Conservation (phyloP, 345 rosid species). For the Cardiospermum halicacabum region DNA sequence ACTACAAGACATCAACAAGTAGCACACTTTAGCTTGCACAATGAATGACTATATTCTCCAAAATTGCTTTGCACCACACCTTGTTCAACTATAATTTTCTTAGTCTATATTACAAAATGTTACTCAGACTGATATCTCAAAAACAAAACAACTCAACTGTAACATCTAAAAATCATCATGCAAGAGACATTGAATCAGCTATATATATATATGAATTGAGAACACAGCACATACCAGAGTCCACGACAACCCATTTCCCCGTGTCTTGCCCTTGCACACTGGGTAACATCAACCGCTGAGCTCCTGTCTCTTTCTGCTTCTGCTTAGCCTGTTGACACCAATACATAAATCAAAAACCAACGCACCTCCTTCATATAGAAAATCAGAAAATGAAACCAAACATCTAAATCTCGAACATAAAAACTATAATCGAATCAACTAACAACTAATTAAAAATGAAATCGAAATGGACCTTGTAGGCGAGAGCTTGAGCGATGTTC, state of each 20-base stretch:
- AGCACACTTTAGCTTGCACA: too few species aligned
- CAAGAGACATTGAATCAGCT: not conserved
- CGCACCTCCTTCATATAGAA: too few species aligned
- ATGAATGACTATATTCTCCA: not conserved
- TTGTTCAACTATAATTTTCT: not conserved
- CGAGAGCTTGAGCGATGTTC: constrained; percentile 81
- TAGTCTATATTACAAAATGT: not conserved
- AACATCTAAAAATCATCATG: not conserved
- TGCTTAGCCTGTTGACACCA: constrained; percentile 64
- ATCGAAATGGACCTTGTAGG: constrained; percentile 42
- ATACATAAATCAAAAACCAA: not conserved
- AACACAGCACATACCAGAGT: constrained; percentile 54
- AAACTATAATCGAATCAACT: too few species aligned
- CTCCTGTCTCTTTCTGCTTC: constrained; percentile 76
- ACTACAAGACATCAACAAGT: not conserved
- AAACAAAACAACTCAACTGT: not conserved
- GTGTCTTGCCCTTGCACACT: constrained; percentile 63
- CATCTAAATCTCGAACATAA: too few species aligned
- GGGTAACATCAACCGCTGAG: constrained; percentile 49
- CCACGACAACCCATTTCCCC: constrained; percentile 84
- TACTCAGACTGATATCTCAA: not conserved
- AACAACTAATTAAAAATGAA: not conserved
- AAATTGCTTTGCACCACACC: not conserved
- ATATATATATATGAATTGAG: not conserved
- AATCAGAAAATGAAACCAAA: too few species aligned